Conservation (phyloP, 768 basidiomycete genomes). For the Mycena maculata region DNA sequence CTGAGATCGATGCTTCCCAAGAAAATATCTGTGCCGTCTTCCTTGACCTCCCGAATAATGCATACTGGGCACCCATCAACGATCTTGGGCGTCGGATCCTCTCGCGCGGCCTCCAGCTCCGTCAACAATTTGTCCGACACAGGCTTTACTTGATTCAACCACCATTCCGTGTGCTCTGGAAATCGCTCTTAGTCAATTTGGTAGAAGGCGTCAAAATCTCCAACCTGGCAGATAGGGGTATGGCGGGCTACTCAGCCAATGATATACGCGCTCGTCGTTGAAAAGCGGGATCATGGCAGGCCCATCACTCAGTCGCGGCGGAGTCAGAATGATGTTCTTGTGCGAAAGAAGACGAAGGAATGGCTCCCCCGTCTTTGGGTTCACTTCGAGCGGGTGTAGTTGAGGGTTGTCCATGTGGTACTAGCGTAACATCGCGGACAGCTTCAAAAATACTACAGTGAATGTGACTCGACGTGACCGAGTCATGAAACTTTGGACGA, state of each 20-base stretch:
- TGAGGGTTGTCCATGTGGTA: conserved; percentile 34
- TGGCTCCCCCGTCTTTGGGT: conserved; percentile 49
- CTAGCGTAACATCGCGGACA: background rate
- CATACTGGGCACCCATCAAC: conserved; percentile 63
- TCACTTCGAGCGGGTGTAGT: conserved; percentile 46
- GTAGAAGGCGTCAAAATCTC: background rate
- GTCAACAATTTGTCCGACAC: conserved; percentile 45
- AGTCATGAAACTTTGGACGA: no score
- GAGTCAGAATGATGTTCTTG: conserved; percentile 68
- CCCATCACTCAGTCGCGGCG: conserved; percentile 63
- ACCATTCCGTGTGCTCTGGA: conserved; percentile 51
- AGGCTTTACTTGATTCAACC: conserved; percentile 42
- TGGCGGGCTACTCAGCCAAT: conserved; percentile 60
- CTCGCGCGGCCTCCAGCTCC: conserved; percentile 28
- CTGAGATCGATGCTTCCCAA: conserved; percentile 60
- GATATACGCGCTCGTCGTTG: conserved; percentile 63
- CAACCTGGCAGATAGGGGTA: conserved; percentile 62
- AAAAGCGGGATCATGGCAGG: conserved; percentile 50
- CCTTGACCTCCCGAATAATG: conserved; percentile 63
- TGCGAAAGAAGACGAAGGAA: conserved; percentile 65
- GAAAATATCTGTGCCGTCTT: conserved; percentile 66
- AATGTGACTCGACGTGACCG: background rate
- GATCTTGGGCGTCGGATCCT: conserved; percentile 40
- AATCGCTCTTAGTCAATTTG: conserved; percentile 9
- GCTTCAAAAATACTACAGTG: background rate